Evolutionary conservation across 768 basidiomycete genomes (phyloP).

Genomic region (Boletus reticulatus): DNA sequence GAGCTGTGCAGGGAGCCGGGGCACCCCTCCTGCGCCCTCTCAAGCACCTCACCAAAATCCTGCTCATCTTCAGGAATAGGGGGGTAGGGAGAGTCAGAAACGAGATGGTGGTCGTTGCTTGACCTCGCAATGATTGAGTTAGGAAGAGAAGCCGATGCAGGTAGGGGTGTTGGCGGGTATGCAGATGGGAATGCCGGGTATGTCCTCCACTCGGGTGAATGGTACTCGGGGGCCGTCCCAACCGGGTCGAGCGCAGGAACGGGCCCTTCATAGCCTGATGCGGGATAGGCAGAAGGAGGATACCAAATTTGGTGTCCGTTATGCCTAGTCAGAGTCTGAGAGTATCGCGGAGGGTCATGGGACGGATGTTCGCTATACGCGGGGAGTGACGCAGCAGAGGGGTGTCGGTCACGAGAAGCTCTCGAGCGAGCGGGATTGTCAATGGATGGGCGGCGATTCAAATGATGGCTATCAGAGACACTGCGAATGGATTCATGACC

Average conservation of each 20-base stretch:
- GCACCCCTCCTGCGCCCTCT: conserved; percentile 58
- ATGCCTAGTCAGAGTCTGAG: conserved; percentile 16
- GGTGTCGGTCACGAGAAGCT: conserved; percentile 8
- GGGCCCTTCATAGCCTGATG: conserved; percentile 15
- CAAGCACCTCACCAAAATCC: conserved; percentile 75
- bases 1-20: conserved; percentile 56
- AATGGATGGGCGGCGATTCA: not conserved
- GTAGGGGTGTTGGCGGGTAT: conserved; percentile 69
- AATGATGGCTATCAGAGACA: conserved; percentile 15
- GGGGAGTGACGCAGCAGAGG: conserved; percentile 23
- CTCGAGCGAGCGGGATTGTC: conserved; percentile 2
- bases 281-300: conserved; percentile 44
- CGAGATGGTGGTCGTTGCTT: not conserved
- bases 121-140: conserved; percentile 6
- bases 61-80: conserved; percentile 44
- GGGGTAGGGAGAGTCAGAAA: conserved; percentile 18
- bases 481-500: conserved; percentile 15
- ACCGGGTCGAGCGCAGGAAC: conserved; percentile 1
- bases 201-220: conserved; percentile 66
- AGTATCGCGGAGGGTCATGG: conserved; percentile 22
- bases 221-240: conserved; percentile 33
- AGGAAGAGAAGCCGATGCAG: conserved; percentile 35
- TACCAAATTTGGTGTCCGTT: conserved; percentile 54
- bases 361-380: conserved; percentile 23
- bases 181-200: conserved; percentile 78